These are phyloP conservation scores for Chlorella sp. DNA, from an alignment of 139 green algal genomes.

Conservation along the genomic window DNA sequence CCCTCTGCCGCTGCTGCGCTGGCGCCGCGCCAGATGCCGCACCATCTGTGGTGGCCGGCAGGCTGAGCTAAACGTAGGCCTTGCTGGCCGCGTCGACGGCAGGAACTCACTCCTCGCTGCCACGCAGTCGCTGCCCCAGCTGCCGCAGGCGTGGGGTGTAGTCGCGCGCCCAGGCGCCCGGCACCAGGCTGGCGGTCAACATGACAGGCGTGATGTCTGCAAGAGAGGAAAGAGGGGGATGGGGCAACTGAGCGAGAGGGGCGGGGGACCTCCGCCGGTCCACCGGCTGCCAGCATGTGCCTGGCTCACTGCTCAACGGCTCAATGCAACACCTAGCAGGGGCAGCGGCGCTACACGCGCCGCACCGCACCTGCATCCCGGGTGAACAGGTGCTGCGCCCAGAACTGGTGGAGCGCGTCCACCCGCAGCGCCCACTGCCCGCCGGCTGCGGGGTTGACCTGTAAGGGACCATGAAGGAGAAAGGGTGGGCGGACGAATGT, in stretches of 20 bases:
- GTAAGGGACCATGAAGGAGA: no score
- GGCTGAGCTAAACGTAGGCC: no score
- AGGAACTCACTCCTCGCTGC: conserved; percentile 6
- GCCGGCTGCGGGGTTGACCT: conserved; percentile 26
- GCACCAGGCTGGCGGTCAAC: conserved; percentile 31
- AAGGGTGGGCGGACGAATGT: no score
- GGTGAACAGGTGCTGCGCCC: conserved; percentile 27
- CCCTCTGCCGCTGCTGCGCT: no score
- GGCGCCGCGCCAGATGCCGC: no score
- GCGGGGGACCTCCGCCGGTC: no score
- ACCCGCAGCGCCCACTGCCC: conserved; percentile 19
- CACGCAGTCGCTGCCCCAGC: not conserved
- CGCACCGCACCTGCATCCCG: not conserved
- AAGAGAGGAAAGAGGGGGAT: not conserved
- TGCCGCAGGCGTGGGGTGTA: not conserved
- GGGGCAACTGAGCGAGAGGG: no score
- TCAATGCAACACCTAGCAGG: not conserved
- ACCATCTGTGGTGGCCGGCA: no score
- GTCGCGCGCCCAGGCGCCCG: conserved; percentile 25
- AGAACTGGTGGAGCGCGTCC: conserved; percentile 37
- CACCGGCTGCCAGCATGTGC: no score
- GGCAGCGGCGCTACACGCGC: not conserved
- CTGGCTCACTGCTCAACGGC: not conserved
- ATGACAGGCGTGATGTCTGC: conserved; percentile 57
- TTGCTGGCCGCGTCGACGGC: no score